Evolutionary conservation across 352 stramenopile genomes (phyloP).

Genomic region (Blastocystis sp.): DNA sequence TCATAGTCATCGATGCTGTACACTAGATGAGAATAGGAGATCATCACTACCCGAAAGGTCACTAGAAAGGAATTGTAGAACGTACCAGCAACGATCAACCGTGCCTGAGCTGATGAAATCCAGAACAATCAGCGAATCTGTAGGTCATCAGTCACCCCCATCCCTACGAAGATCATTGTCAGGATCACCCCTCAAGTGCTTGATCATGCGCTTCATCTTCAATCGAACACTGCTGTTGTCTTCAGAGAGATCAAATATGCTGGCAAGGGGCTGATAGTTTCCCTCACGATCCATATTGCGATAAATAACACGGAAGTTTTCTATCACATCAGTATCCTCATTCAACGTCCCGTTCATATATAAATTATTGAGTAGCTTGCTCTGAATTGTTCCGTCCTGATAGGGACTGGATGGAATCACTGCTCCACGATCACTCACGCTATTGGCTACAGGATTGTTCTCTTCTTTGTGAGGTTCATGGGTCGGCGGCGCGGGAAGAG

Average conservation of each 20-base stretch:
- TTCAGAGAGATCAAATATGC: not conserved
- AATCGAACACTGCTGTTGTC: not conserved
- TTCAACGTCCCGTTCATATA: not conserved
- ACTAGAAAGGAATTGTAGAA: constrained; percentile 8
- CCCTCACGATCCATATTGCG: not conserved
- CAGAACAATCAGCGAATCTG: constrained; percentile 15
- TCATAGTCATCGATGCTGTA: constrained; percentile 28
- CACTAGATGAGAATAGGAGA: not conserved
- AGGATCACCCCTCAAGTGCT: not conserved
- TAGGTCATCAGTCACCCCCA: not conserved
- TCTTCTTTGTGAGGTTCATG: not conserved
- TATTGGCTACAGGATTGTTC: no score
- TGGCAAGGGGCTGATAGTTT: not conserved
- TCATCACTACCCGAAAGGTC: not conserved
- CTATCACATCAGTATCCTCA: not conserved
- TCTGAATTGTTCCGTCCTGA: not conserved
- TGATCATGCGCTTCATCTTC: constrained; percentile 53
- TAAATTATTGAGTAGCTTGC: not conserved
- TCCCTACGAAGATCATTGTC: not conserved
- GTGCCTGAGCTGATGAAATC: constrained; percentile 15
- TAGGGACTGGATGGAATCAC: not conserved
- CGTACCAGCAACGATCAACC: constrained; percentile 3
- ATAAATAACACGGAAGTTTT: not conserved
- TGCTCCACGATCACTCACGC: no score
- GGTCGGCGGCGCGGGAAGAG: not conserved